Evolutionary conservation across 2,329 filamentous ascomycete genomes (phyloP), one percentile per base, ranked within the genome.

Genomic region (Ophiocordyceps australis): DNA sequence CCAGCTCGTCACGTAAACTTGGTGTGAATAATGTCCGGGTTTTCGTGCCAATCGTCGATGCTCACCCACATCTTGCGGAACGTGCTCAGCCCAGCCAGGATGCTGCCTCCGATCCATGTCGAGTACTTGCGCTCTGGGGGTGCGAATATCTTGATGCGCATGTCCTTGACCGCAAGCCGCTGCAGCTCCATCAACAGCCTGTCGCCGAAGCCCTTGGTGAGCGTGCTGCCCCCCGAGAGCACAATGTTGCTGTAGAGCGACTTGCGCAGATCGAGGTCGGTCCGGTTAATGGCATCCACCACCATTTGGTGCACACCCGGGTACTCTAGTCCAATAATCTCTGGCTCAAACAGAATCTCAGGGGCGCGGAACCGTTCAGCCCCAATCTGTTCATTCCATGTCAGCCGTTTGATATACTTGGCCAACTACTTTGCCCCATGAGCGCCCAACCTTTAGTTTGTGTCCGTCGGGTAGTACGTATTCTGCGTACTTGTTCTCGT

Each of bases 21-120:
- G 45, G 82, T 89, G 55, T 95, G 86, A 47, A 98, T 95, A 42
- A 98, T 89, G 46, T 98, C 86, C 12, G 89, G 89, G 48, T 98
- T 93, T 65, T 98, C 89, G 50, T 98, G 89, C 89, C 89, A 98
- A 61, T 98, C 89, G 47, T 95, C 89, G 47, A 93, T 86, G 55
- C 83, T 93, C 45, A 98, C 89, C 83, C 89, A 95, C 89, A 98
- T 98, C 86, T 95, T 98, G 61, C 86, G 76, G 58, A 98, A 98
- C 28, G 89, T 98, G 59, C 86, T 95, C 52, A 98, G 56, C 6
- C 89, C 86, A 18, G 89, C 89, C 37, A 98, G 60, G 54, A 98
- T 98, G 50, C 89, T 94, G 29, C 89, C 89, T 35, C 89, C 89
- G 39, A 95, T 95, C 89, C 89, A 98, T 17, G 89, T 98, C 34